Percentiles rank a stretch among this genome's conserved stretches.
Conservation (phyloP, 1,139 yeast genomes). For the Blastobotrys proliferans region DNA sequence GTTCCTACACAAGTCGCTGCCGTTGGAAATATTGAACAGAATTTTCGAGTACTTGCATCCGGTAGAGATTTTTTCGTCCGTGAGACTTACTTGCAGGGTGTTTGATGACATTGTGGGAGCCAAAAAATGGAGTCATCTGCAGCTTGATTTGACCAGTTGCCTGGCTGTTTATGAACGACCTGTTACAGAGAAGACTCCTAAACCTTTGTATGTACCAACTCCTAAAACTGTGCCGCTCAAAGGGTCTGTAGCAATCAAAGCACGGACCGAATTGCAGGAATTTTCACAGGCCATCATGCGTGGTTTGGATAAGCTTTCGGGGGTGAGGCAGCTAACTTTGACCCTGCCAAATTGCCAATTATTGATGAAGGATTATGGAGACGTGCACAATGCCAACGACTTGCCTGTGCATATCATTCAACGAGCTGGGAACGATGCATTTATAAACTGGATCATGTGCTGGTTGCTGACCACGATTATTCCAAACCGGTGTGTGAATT, state of each 20-base stretch:
- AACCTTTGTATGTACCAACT: no score
- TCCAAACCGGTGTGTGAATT: constrained; percentile 7
- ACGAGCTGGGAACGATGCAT: constrained; percentile 8
- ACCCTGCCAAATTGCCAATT: background rate
- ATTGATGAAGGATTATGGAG: constrained; percentile 3
- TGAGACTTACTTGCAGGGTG: constrained; percentile 6
- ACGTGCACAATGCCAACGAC: background rate
- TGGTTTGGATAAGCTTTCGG: constrained; percentile 8
- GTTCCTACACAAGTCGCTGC: background rate
- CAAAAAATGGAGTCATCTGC: constrained; percentile 7
- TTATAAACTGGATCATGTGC: constrained; percentile 10
- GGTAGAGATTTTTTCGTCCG: background rate
- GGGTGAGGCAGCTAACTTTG: background rate
- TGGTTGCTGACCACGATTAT: constrained; percentile 5
- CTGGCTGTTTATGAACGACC: constrained; percentile 3
- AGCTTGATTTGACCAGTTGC: constrained; percentile 7
- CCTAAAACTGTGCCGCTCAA: background rate
- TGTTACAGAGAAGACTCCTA: no score
- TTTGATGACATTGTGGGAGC: constrained; percentile 9
- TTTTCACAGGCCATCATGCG: constrained; percentile 1
- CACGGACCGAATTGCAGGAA: constrained; percentile 5
- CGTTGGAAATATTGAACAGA: constrained; percentile 5
- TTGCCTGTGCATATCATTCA: constrained; percentile 8
- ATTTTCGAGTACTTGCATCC: constrained; percentile 5
- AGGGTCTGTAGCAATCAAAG: constrained; percentile 2